Base-by-base conservation (phyloP, 2,329 filamentous ascomycete genomes). In the Microcyclospora pomicola region DNA sequence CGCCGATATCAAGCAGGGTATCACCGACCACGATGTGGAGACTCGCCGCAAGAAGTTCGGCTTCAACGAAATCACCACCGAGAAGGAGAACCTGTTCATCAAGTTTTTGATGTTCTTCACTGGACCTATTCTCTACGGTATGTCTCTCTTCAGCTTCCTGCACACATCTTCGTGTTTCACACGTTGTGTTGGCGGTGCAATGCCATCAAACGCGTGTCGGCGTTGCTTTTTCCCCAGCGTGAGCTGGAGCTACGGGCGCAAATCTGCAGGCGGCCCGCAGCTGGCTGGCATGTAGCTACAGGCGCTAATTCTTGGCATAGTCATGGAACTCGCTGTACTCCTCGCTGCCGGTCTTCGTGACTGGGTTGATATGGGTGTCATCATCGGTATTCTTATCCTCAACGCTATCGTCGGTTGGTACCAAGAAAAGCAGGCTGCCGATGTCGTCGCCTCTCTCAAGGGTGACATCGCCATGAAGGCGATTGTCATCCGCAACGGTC, bases 351-450 rank as follows among this genome's bases (percentile, higher is more conserved):
- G 79, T 72, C 75, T 85, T 46, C 70, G 72, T 58, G 77, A 82
- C 63, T 84, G 79, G 79, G 71, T 82, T 47, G 80, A 85, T 66
- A 72, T 83, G 49, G 79, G 78, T 71, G 77, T 85, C 59, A 84
- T 84, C 59, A 73, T 78, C 52, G 80, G 72, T 67, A 84, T 85
- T 61, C 66, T 85, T 39, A 51, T 78, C 56, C 75, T 85, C 45
- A 85, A 85, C 65, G 80, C 80, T 48, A 65, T 77, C 46, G 80
- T 83, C 59, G 80, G 80, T 67, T 84, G 79, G 74, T 83, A 84
- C 61, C 80, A 83, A 60, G 80, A 84, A 64, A 84, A 84, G 67
- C 79, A 83, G 63, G 80, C 80, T 51, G 80, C 78, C 49, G 80
- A 84, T 62, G 78, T 83, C 53, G 79, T 82, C 53, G 79, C 79